Percentiles rank a stretch among this genome's conserved stretches.
Evolutionary conservation across 164 flowering plant species (phyloP).

Genomic region (Akebia trifoliata): DNA sequence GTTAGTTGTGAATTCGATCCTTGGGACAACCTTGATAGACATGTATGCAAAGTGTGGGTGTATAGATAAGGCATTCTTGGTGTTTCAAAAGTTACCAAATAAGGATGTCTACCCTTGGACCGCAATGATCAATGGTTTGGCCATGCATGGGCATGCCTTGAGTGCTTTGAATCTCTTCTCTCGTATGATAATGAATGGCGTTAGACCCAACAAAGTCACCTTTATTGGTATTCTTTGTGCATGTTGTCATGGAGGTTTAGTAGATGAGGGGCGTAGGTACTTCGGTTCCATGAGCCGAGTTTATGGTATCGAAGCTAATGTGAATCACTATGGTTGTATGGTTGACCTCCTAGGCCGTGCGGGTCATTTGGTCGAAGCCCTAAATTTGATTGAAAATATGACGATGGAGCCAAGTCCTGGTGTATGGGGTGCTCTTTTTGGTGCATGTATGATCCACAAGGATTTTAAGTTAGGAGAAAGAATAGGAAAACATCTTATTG

Average conservation of each 20-base stretch:
- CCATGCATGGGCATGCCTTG: slow-evolving; percentile 30
- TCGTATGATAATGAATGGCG: slow-evolving; percentile 22
- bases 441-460: slow-evolving; percentile 36
- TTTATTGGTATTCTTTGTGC: slow-evolving; percentile 35
- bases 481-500: slow-evolving; percentile 27
- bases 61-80: slow-evolving; percentile 27
- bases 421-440: slow-evolving; percentile 33
- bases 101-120: slow-evolving; percentile 39
- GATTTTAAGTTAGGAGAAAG: slow-evolving; percentile 25
- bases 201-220: slow-evolving; percentile 32
- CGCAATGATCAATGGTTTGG: slow-evolving; percentile 36
- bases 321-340: slow-evolving; percentile 31
- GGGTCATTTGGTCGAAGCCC: slow-evolving; percentile 25
- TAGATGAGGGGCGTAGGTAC: slow-evolving; percentile 22
- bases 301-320: slow-evolving; percentile 25
- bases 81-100: slow-evolving; percentile 16
- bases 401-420: slow-evolving; percentile 28
- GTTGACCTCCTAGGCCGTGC: slow-evolving; percentile 27
- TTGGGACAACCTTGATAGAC: slow-evolving; percentile 37
- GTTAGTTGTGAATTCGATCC: slow-evolving; percentile 15
- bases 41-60: slow-evolving; percentile 57
- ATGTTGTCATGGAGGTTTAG: slow-evolving; percentile 36
- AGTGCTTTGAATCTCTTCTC: slow-evolving; percentile 26
- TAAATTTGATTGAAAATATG: slow-evolving; percentile 22
- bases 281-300: slow-evolving; percentile 25